These are phyloP conservation scores for Flaveria ramosissima DNA, from an alignment of 129 eudicot genomes.

Conservation along the genomic window DNA sequence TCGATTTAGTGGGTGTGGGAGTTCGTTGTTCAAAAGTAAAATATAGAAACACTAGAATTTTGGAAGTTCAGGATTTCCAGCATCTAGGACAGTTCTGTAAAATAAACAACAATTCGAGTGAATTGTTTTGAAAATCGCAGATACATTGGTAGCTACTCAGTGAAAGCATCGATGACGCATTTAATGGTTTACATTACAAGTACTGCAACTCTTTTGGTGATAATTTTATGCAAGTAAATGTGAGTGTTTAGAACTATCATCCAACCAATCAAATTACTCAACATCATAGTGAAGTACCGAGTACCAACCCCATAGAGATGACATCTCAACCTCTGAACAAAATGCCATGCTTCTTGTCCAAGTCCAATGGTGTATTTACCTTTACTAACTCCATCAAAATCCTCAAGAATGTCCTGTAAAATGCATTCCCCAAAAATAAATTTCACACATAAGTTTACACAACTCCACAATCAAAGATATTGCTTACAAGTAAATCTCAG, in stretches of 20 bases:
- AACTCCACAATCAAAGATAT: background rate
- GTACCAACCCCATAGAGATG: slow-evolving; percentile 94
- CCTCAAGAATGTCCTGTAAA: slow-evolving; percentile 78
- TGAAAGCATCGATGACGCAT: background rate
- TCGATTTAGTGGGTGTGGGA: no score
- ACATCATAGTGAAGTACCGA: slow-evolving; percentile 61
- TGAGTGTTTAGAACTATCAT: background rate
- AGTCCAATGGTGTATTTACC: slow-evolving; percentile 98
- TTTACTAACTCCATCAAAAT: slow-evolving; percentile 93
- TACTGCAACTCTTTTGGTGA: background rate
- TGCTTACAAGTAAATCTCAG: slow-evolving; percentile 6
- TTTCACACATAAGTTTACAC: background rate
- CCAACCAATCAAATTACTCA: slow-evolving; percentile 73
- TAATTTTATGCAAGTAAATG: background rate
- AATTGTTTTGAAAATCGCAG: background rate
- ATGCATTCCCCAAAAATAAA: slow-evolving; percentile 3
- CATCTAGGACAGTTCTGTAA: no score
- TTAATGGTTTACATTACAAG: background rate
- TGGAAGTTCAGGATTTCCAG: background rate
- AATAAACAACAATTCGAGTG: background rate
- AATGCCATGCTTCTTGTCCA: slow-evolving; percentile 98
- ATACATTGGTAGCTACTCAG: background rate
- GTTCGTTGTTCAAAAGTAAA: background rate
- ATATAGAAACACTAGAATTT: background rate
- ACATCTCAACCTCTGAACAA: slow-evolving; percentile 98